These are phyloP conservation scores for Colletotrichum siamense DNA, from an alignment of 2,329 filamentous ascomycete genomes.

Conservation along the genomic window DNA sequence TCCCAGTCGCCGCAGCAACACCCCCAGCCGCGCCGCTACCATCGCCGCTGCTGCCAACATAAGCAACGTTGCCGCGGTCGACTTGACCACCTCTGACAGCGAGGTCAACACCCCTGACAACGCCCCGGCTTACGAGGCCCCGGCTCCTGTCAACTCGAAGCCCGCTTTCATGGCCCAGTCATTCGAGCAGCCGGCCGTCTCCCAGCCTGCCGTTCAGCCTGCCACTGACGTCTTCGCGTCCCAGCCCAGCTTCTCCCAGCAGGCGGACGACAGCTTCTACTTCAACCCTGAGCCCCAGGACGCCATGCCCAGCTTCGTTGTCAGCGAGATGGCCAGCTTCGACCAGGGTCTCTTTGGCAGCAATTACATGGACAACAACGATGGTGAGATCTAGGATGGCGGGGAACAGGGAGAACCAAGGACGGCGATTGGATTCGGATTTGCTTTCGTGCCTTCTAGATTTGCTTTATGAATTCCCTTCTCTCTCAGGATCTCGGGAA, in stretches of 20 bases:
- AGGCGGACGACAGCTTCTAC: neutral
- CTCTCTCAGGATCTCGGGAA: neutral
- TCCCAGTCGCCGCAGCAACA: neutral
- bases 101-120: conserved; percentile 22
- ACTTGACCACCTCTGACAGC: conserved; percentile 23
- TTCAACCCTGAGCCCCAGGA: neutral
- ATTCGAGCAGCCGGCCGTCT: neutral
- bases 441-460: neutral
- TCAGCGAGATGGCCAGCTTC: neutral
- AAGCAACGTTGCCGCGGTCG: conserved; percentile 13
- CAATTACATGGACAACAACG: conserved; percentile 34
- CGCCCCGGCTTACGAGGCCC: conserved; percentile 4
- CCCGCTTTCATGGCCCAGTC: neutral
- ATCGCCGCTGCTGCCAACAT: conserved; percentile 19
- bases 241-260: conserved; percentile 2
- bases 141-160: neutral
- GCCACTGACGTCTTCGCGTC: neutral
- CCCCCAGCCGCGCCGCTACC: conserved; percentile 22
- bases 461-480: neutral
- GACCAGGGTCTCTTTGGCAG: neutral
- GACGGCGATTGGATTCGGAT: neutral
- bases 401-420: neutral
- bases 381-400: conserved; percentile 36
- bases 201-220: neutral
- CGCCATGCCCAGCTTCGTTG: neutral